Base-by-base conservation (phyloP, 176 grass and related monocot species). In the Phragmites australis region DNA sequence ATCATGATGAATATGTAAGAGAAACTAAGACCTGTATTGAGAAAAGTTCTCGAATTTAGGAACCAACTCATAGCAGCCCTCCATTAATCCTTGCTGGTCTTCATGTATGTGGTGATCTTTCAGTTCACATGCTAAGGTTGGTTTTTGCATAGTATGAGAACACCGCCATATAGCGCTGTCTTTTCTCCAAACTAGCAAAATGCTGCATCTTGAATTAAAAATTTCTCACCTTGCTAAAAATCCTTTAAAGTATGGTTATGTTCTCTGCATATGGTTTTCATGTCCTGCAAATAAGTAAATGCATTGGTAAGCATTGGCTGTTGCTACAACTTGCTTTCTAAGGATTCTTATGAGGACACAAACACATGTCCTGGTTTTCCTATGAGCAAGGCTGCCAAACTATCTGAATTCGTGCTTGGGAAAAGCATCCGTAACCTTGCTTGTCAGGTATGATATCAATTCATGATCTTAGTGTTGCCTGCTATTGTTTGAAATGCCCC, bases 71-170 rank as follows among this genome's bases (percentile, higher is more conserved):
- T 10, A 75, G n/a, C 17, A 65, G 42, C 23, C 71, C 75, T 84
- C 50, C 81, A 52, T 91, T 94, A 76, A 69, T 99, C 74, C 86
- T 99, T 18, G 86, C 92, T 69, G 92, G 96, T 71, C 96, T 99
- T 80, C 92, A 99, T 86, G 96, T 92, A 37, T 99, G 96, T 70
- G 92, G 96, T 70, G 96, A 95, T 65, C 93, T 99, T 88, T 99
- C 90, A 82, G 92, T 93, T 65, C 91, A 95, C 81, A 99, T 99
- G 96, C 84, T 99, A 84, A 99, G 92, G 96, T 99, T 79, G 58
- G 31, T 87, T 31, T 60, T 54, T 70, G 27, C 25, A 39, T 48
- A 72, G 34, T 80, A 70, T 77, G 46, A 51, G 49, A 82, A 58
- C 40, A 43, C 7, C 1, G 17, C 84, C 66, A 68, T 44, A 54